phyloP scores from a whole-genome alignment of 768 basidiomycete species.

The Mycena capillaripes region DNA sequence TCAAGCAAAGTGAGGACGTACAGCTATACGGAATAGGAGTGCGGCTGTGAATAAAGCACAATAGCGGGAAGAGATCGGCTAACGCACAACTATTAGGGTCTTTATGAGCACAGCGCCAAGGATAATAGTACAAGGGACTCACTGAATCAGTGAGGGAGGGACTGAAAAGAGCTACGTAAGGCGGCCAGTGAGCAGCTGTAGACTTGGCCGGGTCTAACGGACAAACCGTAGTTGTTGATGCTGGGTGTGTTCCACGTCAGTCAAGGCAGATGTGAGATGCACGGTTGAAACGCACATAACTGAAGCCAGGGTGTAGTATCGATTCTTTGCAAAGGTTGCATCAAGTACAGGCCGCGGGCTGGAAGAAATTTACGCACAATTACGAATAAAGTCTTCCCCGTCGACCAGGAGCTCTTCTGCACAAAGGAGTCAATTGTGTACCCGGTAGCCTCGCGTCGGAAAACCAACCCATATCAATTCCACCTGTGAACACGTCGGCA shows the following conservation, averaged over 20 bases:
- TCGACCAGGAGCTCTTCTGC: constrained; percentile 68
- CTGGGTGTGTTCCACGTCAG: constrained; percentile 43
- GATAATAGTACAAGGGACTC: constrained; percentile 36
- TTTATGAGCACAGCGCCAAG: background rate
- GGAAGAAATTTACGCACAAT: constrained; percentile 52
- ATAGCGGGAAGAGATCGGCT: background rate
- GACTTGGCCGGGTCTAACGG: background rate
- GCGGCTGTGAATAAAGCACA: constrained; percentile 6
- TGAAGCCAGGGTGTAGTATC: constrained; percentile 67
- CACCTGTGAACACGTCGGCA: constrained; percentile 50
- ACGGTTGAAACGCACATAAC: constrained; percentile 58
- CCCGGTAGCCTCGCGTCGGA: background rate
- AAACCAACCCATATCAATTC: constrained; percentile 67
- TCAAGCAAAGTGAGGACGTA: constrained; percentile 39
- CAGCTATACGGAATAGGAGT: constrained; percentile 45
- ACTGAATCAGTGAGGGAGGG: constrained; percentile 55
- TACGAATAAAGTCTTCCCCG: constrained; percentile 68
- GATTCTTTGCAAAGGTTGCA: constrained; percentile 57
- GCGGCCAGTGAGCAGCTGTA: constrained; percentile 17
- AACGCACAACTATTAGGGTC: constrained; percentile 32
- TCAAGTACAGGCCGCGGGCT: background rate
- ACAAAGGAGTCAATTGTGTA: background rate
- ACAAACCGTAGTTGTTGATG: constrained; percentile 68
- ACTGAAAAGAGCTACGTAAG: constrained; percentile 57
- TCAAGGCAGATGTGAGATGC: background rate